Evolutionary conservation across 2,329 filamentous ascomycete genomes (phyloP).

Genomic region (Huntiella decipiens): DNA sequence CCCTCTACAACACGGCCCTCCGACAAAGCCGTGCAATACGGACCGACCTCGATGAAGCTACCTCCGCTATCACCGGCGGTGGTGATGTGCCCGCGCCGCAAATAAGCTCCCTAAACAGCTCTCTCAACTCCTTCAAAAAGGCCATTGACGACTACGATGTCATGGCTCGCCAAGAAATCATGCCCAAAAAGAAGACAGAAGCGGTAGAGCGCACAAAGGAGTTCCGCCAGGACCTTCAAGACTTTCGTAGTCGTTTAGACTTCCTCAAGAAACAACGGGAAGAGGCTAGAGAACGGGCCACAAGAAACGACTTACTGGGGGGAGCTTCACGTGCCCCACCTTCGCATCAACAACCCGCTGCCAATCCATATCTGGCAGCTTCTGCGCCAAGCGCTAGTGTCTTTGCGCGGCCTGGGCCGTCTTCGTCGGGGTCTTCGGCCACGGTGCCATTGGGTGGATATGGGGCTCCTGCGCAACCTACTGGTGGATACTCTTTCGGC

Average conservation of each 20-base stretch:
- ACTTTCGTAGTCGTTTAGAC: conserved; percentile 63
- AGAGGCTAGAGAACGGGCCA: conserved; percentile 44
- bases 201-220: conserved; percentile 68
- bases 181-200: conserved; percentile 79
- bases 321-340: conserved; percentile 52
- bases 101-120: conserved; percentile 55
- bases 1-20: conserved; percentile 67
- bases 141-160: conserved; percentile 83
- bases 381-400: not conserved
- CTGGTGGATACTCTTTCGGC: conserved; percentile 21
- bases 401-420: not conserved
- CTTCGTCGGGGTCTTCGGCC: not conserved
- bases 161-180: conserved; percentile 73
- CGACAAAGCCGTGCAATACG: conserved; percentile 69
- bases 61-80: conserved; percentile 37
- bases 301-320: conserved; percentile 67
- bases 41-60: conserved; percentile 53
- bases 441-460: not conserved
- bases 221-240: conserved; percentile 65
- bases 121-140: conserved; percentile 62
- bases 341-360: conserved; percentile 18
- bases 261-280: conserved; percentile 59
- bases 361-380: conserved; percentile 64
- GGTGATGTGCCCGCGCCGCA: conserved; percentile 37
- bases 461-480: conserved; percentile 2